Evolutionary conservation across 2,329 filamentous ascomycete species (phyloP).

Genomic region (Davidsoniella virescens): DNA sequence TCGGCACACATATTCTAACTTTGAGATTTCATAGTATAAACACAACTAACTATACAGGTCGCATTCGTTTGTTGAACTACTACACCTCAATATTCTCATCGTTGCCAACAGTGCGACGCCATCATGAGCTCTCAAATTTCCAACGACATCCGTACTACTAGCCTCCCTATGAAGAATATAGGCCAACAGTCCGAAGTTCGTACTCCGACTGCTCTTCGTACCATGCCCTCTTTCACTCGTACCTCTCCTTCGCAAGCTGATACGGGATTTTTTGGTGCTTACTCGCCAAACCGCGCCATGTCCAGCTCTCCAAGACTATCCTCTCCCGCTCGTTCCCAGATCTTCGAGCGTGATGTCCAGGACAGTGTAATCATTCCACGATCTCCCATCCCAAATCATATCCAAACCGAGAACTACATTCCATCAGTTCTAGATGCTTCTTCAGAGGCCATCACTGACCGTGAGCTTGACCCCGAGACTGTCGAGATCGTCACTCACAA

Average conservation of each 20-base stretch:
- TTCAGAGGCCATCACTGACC: conserved; percentile 80
- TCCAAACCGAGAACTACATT: conserved; percentile 87
- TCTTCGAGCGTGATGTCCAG: conserved; percentile 92
- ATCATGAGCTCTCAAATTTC: conserved; percentile 30
- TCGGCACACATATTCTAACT: not conserved
- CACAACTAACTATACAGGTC: not conserved
- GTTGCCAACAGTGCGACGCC: not conserved
- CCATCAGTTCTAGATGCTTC: conserved; percentile 82
- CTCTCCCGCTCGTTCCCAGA: conserved; percentile 63
- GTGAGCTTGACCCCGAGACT: conserved; percentile 66
- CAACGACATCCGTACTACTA: conserved; percentile 39
- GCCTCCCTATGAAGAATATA: not conserved
- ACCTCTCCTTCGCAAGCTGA: conserved; percentile 28
- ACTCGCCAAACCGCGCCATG: conserved; percentile 50
- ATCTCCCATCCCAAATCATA: conserved; percentile 78
- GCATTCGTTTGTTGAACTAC: not conserved
- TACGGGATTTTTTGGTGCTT: conserved; percentile 29
- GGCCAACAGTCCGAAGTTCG: not conserved
- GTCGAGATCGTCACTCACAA: conserved; percentile 87
- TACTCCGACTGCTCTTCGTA: conserved; percentile 1
- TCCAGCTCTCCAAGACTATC: conserved; percentile 58
- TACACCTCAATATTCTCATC: not conserved
- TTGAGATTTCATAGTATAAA: not conserved
- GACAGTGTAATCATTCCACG: conserved; percentile 55
- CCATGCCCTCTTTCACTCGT: conserved; percentile 12